phyloP scores from a whole-genome alignment of 2,329 filamentous ascomycete species.

The Neophaeococcomyces mojaviensis region DNA sequence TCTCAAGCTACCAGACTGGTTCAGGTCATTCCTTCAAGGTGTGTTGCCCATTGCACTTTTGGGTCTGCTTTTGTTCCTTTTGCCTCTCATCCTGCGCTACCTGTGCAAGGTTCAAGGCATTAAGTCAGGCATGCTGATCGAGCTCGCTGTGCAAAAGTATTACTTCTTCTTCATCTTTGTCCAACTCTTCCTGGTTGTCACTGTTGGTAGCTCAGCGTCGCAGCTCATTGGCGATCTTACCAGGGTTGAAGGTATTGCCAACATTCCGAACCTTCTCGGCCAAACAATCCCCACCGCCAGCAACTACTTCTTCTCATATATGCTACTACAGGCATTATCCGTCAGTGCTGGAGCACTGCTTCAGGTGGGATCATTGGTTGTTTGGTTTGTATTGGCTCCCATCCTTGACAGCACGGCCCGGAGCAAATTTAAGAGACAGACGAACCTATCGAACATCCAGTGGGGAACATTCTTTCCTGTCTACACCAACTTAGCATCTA shows the following conservation, averaged over 20 bases:
- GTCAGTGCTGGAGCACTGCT: constrained; percentile 83
- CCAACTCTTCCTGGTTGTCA: constrained; percentile 88
- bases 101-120: constrained; percentile 68
- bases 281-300: constrained; percentile 73
- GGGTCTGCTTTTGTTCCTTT: constrained; percentile 66
- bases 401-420: constrained; percentile 74
- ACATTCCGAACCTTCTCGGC: constrained; percentile 65
- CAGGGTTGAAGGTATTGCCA: constrained; percentile 59
- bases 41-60: constrained; percentile 73
- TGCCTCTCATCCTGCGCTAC: constrained; percentile 70
- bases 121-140: constrained; percentile 71
- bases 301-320: constrained; percentile 98
- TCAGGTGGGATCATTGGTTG: constrained; percentile 68
- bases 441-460: constrained; percentile 64
- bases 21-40: constrained; percentile 70
- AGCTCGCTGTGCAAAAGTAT: constrained; percentile 80
- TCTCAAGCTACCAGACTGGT: constrained; percentile 48
- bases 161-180: constrained; percentile 94
- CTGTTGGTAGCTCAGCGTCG: constrained; percentile 68
- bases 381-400: constrained; percentile 75
- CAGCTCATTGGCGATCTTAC: constrained; percentile 57
- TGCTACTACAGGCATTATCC: constrained; percentile 87
- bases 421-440: constrained; percentile 81
- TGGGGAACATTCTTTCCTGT: constrained; percentile 96
- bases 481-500: constrained; percentile 94